These are phyloP conservation scores for Trichosporon ovoides DNA, from an alignment of 1,284 basidiomycete species.

Conservation along the genomic window DNA sequence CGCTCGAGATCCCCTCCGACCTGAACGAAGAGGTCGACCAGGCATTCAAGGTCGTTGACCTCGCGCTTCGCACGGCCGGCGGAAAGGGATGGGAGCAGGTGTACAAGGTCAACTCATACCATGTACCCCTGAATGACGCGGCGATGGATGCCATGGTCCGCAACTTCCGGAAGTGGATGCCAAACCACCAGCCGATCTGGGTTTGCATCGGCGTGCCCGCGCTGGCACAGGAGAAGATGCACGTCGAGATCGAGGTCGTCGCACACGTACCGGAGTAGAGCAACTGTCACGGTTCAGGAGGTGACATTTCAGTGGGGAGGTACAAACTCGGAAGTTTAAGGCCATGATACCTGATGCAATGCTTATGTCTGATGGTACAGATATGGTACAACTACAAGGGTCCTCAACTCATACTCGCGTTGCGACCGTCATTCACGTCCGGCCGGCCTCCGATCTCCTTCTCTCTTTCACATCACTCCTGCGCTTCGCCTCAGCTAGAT, in stretches of 20 bases:
- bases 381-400: too few species aligned
- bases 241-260: slow-evolving; percentile 32
- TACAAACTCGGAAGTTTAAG: too few species aligned
- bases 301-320: too few species aligned
- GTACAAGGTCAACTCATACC: slow-evolving; percentile 26
- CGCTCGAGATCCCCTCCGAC: slow-evolving; percentile 13
- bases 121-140: slow-evolving; percentile 23
- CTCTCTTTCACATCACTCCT: slow-evolving; percentile 2
- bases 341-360: too few species aligned
- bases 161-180: slow-evolving; percentile 25
- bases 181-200: slow-evolving; percentile 32
- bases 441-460: neutral
- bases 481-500: slow-evolving; percentile 37
- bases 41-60: slow-evolving; percentile 30
- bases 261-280: slow-evolving; percentile 14
- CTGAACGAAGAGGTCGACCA: slow-evolving; percentile 31
- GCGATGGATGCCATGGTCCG: slow-evolving; percentile 22
- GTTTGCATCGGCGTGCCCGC: slow-evolving; percentile 24
- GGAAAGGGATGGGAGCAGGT: slow-evolving; percentile 32
- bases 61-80: slow-evolving; percentile 24
- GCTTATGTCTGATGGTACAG: too few species aligned
- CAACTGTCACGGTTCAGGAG: too few species aligned
- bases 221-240: slow-evolving; percentile 26
- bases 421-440: too few species aligned
- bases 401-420: too few species aligned